Base-by-base conservation (phyloP, 2,329 filamentous ascomycete species). In the Xylaria sp. region DNA sequence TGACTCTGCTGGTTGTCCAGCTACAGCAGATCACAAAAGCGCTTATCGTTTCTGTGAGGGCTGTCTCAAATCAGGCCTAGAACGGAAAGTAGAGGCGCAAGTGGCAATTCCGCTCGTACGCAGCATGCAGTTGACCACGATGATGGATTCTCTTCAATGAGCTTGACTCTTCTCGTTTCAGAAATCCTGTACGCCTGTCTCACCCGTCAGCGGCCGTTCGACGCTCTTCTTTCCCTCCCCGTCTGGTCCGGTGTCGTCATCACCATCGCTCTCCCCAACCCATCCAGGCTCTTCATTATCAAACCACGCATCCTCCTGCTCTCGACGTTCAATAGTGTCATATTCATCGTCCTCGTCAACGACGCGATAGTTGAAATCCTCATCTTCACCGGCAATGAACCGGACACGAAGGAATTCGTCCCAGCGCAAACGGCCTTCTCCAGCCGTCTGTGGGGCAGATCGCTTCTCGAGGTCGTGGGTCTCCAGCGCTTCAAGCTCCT, bases 261-360 rank as follows among this genome's bases (percentile, higher is more conserved):
- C 65, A 12, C 60, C 62, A 10, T 78, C 78, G 13, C 78, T 80
- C 2, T 84, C 85, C 48, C 83, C 82, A 37, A 87, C 83, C 87
- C 91, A 93, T 57, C 85, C 85, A 0, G 92, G 91, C 74, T 92
- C 90, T 82, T 97, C 91, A 6, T 90, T 89, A 25, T 94, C 92
- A 77, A 97, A 94, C 83, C 92, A 97, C 23, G 85, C 86, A 46
- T 97, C 93, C 79, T 95, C 86, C 15, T 83, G 83, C 62, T 91
- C 89, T n/a, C 84, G 81, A 71, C 82, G 88, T 84, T 77, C 85
- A 80, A 84, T 81, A 78, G 80, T 88, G 78, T 97, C 93, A 65
- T 89, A 90, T 23, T 90, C 89, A 37, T 94, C 90, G 75, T 92
- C 90, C 44, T 83, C 82, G 76, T 97, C 94, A 5, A 97, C 90